Conservation (phyloP, 2,329 filamentous ascomycete genomes). For the Chaetomium olivaceum region DNA sequence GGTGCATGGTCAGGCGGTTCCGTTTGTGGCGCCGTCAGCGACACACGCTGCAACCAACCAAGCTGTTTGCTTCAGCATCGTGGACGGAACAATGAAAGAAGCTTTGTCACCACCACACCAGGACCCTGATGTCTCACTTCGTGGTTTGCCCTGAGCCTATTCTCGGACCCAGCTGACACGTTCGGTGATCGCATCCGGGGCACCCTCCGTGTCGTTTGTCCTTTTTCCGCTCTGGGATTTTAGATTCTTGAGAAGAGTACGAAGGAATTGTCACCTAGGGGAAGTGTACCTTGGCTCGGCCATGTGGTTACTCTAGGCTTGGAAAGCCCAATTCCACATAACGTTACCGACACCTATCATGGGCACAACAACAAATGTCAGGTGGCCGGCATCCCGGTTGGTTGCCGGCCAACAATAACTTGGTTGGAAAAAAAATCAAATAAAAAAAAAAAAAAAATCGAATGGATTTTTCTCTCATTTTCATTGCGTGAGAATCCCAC, state of each 20-base stretch:
- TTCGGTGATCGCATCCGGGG: constrained; percentile 15
- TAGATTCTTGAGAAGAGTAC: not conserved
- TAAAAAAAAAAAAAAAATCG: not conserved
- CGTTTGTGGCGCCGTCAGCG: constrained; percentile 2
- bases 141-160: constrained; percentile 18
- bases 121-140: constrained; percentile 21
- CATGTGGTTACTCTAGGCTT: not conserved
- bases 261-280: not conserved
- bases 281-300: not conserved
- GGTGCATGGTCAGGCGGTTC: too few species aligned
- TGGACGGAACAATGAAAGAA: constrained; percentile 8
- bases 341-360: not conserved
- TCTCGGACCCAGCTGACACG: constrained; percentile 15
- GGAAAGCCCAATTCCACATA: not conserved
- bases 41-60: constrained; percentile 7
- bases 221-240: constrained; percentile 7
- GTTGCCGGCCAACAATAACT: not conserved
- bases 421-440: not conserved
- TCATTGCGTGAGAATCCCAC: not conserved
- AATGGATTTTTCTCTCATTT: not conserved
- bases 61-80: constrained; percentile 12
- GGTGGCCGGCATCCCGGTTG: not conserved
- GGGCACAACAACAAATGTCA: too few species aligned
- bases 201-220: constrained; percentile 7
- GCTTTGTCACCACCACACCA: constrained; percentile 12